Evolutionary conservation across 805 yeast species (phyloP), one percentile per base, ranked within the genome.

Genomic region (Candida piceae): DNA sequence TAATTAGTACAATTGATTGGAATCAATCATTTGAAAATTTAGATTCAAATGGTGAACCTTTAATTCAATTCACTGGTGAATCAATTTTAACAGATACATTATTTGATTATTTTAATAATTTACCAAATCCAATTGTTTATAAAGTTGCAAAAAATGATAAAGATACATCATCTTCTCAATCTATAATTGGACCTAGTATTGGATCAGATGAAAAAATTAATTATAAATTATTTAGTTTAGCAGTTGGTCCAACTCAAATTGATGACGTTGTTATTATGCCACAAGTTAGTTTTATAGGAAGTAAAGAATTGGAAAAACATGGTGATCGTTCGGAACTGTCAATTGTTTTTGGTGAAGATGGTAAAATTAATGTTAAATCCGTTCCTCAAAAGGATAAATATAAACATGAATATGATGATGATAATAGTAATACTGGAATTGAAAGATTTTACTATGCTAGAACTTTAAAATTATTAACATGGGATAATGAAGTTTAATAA

Each of bases 21-120:
- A 46, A 54, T 13, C 38, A 41, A 4, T 53, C 53, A 7, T 58
- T 46, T 32, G 37, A 50, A 27, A 48, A 52, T 19, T 36, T 52
- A 16, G 63, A 58, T 40, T 56, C 60, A 4, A 55, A 56, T 23
- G 60, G 62, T 12, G 52, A 52, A 27, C 59, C 62, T 2, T 34
- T 56, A 29, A 42, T 56, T 27, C 62, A 57, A 41, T 57, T 55
- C 29, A 58, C 63, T 1, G 63, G 63, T 12, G 49, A 55, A 21
- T 50, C 56, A 2, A 48, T 58, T 10, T 53, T 58, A 29, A 58
- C 63, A 3, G 63, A 58, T 38, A 48, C 62, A 1, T 39, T 54
- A 12, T 58, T 58, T 31, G 63, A 57, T 35, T 58, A 58, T 31
- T 34, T 58, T 31, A 57, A 58, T 22, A 33, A 31, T 3, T 23